Conservation (phyloP, 108 stramenopile species). For the Skeletonema costatum region DNA sequence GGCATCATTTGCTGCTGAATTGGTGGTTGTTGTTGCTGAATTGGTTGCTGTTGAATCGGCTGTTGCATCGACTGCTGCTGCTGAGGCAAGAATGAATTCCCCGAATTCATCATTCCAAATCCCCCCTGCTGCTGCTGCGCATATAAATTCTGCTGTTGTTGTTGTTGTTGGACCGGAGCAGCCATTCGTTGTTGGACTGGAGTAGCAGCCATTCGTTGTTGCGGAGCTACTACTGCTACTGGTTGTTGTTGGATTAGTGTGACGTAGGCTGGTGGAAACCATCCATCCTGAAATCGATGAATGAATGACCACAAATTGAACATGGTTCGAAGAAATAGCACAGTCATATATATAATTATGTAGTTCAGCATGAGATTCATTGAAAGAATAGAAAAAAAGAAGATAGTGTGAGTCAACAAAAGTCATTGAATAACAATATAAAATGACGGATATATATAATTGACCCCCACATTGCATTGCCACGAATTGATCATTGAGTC, state of each 20-base stretch:
- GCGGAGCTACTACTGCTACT: neutral
- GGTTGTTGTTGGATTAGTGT: constrained; percentile 18
- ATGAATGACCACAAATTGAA: constrained; percentile 21
- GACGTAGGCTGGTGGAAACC: constrained; percentile 88
- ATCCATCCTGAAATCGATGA: constrained; percentile 53
- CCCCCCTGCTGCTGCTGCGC: constrained; percentile 28
- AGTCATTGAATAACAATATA: constrained; percentile 2
- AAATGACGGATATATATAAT: neutral
- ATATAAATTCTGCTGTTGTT: constrained; percentile 24
- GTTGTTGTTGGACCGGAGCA: constrained; percentile 18
- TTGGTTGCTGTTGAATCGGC: neutral
- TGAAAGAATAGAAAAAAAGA: neutral
- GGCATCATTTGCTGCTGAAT: neutral
- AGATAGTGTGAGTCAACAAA: neutral
- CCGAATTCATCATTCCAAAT: neutral
- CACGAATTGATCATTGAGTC: too few species aligned
- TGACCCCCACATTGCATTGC: too few species aligned
- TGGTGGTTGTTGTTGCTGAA: constrained; percentile 19
- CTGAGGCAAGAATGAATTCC: neutral
- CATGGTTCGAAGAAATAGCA: neutral
- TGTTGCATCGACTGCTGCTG: neutral
- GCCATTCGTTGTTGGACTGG: constrained; percentile 5
- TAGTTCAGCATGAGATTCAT: neutral
- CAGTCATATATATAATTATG: neutral
- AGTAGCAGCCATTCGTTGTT: neutral